These are phyloP conservation scores for Cercospora sp. DNA, from an alignment of 2,329 filamentous ascomycete species.

Conservation along the genomic window DNA sequence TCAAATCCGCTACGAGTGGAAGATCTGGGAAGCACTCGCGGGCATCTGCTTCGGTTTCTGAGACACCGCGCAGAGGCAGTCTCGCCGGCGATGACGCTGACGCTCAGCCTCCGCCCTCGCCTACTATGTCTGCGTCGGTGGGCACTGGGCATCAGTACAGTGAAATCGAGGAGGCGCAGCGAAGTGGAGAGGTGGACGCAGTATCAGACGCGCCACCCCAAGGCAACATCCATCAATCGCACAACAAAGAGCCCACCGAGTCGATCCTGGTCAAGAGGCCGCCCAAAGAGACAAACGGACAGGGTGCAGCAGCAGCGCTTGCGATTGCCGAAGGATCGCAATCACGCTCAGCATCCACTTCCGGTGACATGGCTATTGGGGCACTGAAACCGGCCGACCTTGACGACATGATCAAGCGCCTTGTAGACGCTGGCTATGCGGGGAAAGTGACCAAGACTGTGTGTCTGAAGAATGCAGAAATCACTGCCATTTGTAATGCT, in stretches of 20 bases:
- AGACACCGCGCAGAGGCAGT: conserved; percentile 42
- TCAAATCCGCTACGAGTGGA: conserved; percentile 67
- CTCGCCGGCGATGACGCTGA: conserved; percentile 34
- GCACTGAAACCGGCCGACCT: conserved; percentile 91
- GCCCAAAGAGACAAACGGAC: conserved; percentile 14
- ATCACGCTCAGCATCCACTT: conserved; percentile 42
- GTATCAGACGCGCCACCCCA: conserved; percentile 88
- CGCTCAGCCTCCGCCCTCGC: conserved; percentile 70
- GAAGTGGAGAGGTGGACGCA: conserved; percentile 86
- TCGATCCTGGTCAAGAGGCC: conserved; percentile 81
- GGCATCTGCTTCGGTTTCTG: conserved; percentile 24
- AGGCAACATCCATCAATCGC: conserved; percentile 56
- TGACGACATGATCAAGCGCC: conserved; percentile 93
- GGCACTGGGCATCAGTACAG: conserved; percentile 64
- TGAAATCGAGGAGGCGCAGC: conserved; percentile 76
- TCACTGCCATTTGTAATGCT: conserved; percentile 86
- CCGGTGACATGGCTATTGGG: conserved; percentile 73
- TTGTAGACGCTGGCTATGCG: conserved; percentile 91
- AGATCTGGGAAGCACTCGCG: conserved; percentile 34
- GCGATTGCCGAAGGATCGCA: conserved; percentile 26
- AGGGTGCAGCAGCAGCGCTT: conserved; percentile 34
- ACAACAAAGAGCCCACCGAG: conserved; percentile 70
- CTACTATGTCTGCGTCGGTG: conserved; percentile 74
- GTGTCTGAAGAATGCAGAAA: conserved; percentile 96
- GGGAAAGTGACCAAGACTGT: conserved; percentile 98